A percentile compares a stretch with the other conserved stretches of the same genome.
Evolutionary conservation across 192 early-diverging fungal species (phyloP).

Genomic region (Rhizoclosmatium globosum): DNA sequence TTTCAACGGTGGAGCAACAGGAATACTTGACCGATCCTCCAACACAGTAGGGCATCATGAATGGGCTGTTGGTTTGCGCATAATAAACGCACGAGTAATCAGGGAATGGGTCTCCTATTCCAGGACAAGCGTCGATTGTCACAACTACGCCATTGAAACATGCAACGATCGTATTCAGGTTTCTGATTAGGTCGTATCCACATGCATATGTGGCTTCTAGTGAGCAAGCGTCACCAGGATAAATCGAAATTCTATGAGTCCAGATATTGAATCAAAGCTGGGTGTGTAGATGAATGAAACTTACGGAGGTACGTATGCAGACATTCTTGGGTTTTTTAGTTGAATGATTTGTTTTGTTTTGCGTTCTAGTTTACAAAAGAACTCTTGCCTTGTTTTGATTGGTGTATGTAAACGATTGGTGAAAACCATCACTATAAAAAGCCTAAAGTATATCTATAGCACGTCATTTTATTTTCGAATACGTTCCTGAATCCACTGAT

Average conservation of each 20-base stretch:
- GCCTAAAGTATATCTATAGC: no score
- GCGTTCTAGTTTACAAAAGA: no score
- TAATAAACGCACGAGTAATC: neutral
- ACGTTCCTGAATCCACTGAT: neutral
- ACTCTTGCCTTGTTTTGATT: no score
- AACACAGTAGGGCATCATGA: constrained; percentile 18
- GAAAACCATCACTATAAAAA: no score
- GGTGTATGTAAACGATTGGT: no score
- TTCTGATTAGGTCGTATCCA: neutral
- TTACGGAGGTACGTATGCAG: neutral
- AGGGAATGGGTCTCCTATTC: neutral
- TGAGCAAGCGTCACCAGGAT: constrained; percentile 8
- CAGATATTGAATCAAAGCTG: neutral
- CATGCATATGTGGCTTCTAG: constrained; percentile 11
- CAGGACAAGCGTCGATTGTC: neutral
- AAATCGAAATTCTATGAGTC: neutral
- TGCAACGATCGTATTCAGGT: constrained; percentile 10
- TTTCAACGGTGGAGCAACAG: neutral
- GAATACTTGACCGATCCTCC: neutral
- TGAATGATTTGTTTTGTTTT: no score
- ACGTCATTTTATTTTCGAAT: neutral
- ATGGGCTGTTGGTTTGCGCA: neutral
- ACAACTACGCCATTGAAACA: neutral
- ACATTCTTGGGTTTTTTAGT: no score
- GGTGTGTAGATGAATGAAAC: neutral